Conservation (phyloP, 139 green algal genomes). For the Chlamydomonas incerta region DNA sequence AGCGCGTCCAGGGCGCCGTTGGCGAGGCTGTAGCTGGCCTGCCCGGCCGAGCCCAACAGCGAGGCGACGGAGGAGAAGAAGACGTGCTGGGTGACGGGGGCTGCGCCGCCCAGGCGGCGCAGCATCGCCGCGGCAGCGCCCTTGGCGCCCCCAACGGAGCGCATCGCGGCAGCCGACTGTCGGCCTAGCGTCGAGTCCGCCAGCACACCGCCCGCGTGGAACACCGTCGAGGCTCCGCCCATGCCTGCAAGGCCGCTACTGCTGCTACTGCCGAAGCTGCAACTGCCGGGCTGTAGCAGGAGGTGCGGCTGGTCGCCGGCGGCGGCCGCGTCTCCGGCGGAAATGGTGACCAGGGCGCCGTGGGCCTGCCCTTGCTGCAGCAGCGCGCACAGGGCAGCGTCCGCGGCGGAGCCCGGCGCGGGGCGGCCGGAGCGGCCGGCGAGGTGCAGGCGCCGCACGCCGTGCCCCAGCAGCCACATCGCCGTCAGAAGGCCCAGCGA, state of each 20-base stretch:
- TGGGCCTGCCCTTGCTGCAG: not conserved
- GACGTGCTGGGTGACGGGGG: conserved; percentile 52
- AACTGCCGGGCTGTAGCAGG: not conserved
- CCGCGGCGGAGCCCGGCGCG: not conserved
- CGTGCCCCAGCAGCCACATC: conserved; percentile 63
- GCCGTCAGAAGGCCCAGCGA: conserved; percentile 71
- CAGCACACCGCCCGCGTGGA: conserved; percentile 74
- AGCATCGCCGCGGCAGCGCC: conserved; percentile 17
- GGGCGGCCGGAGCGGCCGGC: conserved; percentile 5
- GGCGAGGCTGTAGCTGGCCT: conserved; percentile 84
- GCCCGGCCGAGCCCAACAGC: conserved; percentile 80
- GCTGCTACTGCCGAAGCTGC: too few species aligned
- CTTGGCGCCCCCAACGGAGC: conserved; percentile 72
- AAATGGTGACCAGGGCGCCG: conserved; percentile 5
- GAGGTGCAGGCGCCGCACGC: conserved; percentile 53
- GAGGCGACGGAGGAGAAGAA: conserved; percentile 84
- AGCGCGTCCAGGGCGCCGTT: conserved; percentile 78
- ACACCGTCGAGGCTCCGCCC: not conserved
- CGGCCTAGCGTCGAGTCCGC: conserved; percentile 60
- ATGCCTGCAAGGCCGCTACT: too few species aligned
- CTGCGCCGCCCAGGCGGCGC: conserved; percentile 46
- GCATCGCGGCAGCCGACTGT: conserved; percentile 48
- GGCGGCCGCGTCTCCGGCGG: not conserved
- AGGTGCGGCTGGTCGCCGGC: not conserved
- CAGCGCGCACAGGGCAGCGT: not conserved